A percentile compares a stretch with the other conserved stretches of the same genome.
phyloP scores from a whole-genome alignment of 495 filamentous ascomycete genomes.

The Penicillium ucsense region DNA sequence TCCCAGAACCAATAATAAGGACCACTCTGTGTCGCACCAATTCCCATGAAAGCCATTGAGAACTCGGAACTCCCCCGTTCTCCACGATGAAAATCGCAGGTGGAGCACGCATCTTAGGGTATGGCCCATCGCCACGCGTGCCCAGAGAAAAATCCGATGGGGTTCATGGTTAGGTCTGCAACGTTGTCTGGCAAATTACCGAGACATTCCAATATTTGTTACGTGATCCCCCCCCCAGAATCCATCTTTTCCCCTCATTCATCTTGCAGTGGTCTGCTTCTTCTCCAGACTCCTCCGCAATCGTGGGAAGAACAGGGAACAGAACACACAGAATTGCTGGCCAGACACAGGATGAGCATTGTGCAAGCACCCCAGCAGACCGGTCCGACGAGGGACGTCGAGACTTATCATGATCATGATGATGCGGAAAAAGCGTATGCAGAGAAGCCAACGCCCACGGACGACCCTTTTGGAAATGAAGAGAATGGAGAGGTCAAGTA shows the following conservation, averaged over 20 bases:
- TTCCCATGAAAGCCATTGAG: background rate
- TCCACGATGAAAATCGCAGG: background rate
- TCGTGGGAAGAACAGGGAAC: too few species aligned
- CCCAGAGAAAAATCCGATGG: conserved; percentile 17
- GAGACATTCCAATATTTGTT: background rate
- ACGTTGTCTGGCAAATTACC: too few species aligned
- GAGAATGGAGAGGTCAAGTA: conserved; percentile 26
- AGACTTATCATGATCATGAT: conserved; percentile 8
- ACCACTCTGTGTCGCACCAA: too few species aligned
- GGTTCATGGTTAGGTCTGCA: conserved; percentile 4
- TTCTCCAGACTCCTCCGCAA: background rate
- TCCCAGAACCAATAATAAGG: too few species aligned
- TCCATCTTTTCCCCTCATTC: conserved; percentile 5
- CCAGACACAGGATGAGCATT: conserved; percentile 6
- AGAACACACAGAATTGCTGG: too few species aligned
- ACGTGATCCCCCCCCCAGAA: background rate
- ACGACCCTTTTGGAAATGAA: conserved; percentile 30
- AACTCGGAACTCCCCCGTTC: background rate
- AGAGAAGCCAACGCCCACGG: conserved; percentile 5
- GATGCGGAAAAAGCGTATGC: conserved; percentile 10
- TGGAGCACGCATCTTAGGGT: conserved; percentile 3
- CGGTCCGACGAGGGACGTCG: conserved; percentile 3
- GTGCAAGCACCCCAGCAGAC: conserved; percentile 2
- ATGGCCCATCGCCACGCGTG: conserved; percentile 11
- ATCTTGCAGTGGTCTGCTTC: background rate